Evolutionary conservation across 2,329 filamentous ascomycete species (phyloP).

Genomic region (Pseudocercospora musae): DNA sequence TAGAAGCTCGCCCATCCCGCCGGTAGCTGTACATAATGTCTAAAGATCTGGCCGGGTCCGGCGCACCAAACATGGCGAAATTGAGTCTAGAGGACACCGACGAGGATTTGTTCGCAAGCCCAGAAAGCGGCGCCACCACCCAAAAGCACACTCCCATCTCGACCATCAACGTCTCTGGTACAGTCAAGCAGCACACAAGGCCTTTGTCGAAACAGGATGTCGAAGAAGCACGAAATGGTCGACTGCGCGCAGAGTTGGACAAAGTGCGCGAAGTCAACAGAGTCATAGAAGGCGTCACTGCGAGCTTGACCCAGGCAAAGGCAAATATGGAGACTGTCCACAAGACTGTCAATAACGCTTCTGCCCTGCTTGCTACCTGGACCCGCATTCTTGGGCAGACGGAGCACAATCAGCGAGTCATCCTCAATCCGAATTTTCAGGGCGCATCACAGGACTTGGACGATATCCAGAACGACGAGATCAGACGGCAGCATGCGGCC

Average conservation of each 20-base stretch:
- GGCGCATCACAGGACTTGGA: constrained; percentile 80
- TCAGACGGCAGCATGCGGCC: constrained; percentile 69
- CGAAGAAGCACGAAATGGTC: constrained; percentile 68
- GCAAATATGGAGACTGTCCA: constrained; percentile 83
- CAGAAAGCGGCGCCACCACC: constrained; percentile 40
- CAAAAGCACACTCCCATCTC: constrained; percentile 30
- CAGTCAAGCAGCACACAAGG: constrained; percentile 34
- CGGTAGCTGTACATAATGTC: constrained; percentile 27
- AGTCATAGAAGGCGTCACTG: constrained; percentile 75
- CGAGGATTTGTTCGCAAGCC: constrained; percentile 59
- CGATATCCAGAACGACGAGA: constrained; percentile 79
- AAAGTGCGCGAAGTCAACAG: constrained; percentile 82
- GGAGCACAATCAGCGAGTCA: constrained; percentile 91
- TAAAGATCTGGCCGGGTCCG: constrained; percentile 19
- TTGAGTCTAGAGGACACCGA: constrained; percentile 51
- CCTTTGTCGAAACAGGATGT: constrained; percentile 35
- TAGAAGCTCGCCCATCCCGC: constrained; percentile 17
- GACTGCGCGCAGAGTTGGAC: constrained; percentile 74
- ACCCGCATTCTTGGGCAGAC: constrained; percentile 94
- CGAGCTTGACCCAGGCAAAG: constrained; percentile 67
- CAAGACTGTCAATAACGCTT: constrained; percentile 80
- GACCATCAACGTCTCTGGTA: background rate
- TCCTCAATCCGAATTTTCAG: constrained; percentile 85
- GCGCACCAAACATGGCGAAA: constrained; percentile 30
- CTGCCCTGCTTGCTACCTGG: constrained; percentile 89